phyloP scores from a whole-genome alignment of 2,329 filamentous ascomycete genomes.

The Aureobasidium sp. region DNA sequence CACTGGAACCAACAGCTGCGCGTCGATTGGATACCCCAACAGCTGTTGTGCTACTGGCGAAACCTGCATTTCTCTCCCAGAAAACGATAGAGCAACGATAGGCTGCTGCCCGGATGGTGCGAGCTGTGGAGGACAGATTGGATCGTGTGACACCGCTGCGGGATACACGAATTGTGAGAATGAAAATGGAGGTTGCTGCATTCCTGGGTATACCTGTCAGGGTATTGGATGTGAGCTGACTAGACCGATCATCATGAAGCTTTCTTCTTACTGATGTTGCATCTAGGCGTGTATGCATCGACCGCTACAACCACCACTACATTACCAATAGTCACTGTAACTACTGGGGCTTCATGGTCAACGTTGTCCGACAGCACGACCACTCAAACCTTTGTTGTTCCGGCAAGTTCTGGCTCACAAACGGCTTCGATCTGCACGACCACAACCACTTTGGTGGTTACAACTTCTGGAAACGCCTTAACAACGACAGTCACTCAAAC shows the following conservation, averaged over 20 bases:
- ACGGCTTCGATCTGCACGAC: conserved; percentile 18
- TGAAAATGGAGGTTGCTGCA: conserved; percentile 60
- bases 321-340: conserved; percentile 16
- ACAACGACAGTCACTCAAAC: conserved; percentile 15
- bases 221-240: conserved; percentile 51
- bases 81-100: conserved; percentile 56
- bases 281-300: conserved; percentile 16
- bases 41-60: conserved; percentile 63
- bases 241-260: conserved; percentile 32
- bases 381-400: neutral
- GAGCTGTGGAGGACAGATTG: conserved; percentile 55
- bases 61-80: conserved; percentile 55
- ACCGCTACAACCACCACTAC: conserved; percentile 21
- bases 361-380: conserved; percentile 4
- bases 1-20: conserved; percentile 55
- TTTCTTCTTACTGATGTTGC: neutral
- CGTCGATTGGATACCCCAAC: conserved; percentile 54
- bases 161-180: conserved; percentile 57
- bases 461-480: conserved; percentile 10
- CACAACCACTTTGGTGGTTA: conserved; percentile 19
- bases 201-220: conserved; percentile 60
- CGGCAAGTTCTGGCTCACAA: conserved; percentile 18
- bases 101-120: conserved; percentile 64
- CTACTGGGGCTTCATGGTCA: conserved; percentile 10
- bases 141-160: conserved; percentile 46